phyloP scores from a whole-genome alignment of 2,329 filamentous ascomycete genomes.

The Colletotrichum sublineola region DNA sequence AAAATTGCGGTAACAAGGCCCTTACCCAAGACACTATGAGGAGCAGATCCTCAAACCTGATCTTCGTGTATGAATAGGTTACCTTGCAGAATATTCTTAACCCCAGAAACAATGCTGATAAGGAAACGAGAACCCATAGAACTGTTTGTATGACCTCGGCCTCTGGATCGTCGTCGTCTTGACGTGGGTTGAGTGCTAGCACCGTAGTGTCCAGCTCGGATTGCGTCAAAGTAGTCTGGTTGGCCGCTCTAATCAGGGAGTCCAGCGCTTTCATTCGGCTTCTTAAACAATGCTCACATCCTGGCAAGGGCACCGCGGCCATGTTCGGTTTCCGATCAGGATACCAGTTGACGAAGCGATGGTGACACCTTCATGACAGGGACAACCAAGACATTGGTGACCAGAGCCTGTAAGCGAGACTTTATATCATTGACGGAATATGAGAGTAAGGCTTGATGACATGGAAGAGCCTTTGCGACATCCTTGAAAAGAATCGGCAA shows the following conservation, averaged over 20 bases:
- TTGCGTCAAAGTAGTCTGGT: conserved; percentile 7
- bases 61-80: conserved; percentile 42
- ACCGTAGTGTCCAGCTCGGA: conserved; percentile 25
- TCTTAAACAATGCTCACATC: conserved; percentile 29
- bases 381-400: not conserved
- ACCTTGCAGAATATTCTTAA: conserved; percentile 47
- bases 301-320: conserved; percentile 32
- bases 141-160: conserved; percentile 32
- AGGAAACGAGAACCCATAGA: conserved; percentile 43
- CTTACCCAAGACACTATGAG: conserved; percentile 46
- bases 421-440: conserved; percentile 14
- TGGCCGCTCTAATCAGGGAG: conserved; percentile 16
- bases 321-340: conserved; percentile 25
- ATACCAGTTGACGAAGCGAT: conserved; percentile 18
- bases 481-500: not conserved
- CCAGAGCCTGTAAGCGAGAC: not conserved
- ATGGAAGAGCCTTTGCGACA: not conserved
- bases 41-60: conserved; percentile 48
- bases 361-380: conserved; percentile 12
- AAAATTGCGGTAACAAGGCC: too few species aligned
- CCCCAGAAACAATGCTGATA: conserved; percentile 44
- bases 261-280: conserved; percentile 18
- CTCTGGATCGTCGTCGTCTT: conserved; percentile 13
- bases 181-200: conserved; percentile 23
- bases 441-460: not conserved